Percentiles rank a stretch among this genome's conserved stretches.
These are phyloP conservation scores for Lasiosphaeris hirsuta DNA, from an alignment of 495 filamentous ascomycete genomes.

Conservation along the genomic window DNA sequence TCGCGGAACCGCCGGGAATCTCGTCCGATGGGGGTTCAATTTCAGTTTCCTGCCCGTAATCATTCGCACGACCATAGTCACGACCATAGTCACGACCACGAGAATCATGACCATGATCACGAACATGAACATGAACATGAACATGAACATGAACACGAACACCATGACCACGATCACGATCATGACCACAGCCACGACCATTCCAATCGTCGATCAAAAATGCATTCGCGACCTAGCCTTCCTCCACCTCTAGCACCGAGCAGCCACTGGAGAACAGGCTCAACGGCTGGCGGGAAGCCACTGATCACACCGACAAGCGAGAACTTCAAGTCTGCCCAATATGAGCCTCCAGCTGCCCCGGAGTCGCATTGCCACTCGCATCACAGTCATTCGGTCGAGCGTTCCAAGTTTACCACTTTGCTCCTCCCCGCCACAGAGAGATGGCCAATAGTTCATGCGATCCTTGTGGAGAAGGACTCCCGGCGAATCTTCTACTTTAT, in stretches of 20 bases:
- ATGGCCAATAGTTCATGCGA: slow-evolving; percentile 76
- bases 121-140: slow-evolving; percentile 39
- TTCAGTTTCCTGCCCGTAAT: too few species aligned
- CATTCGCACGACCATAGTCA: slow-evolving; percentile 26
- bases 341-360: slow-evolving; percentile 24
- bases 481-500: slow-evolving; percentile 97
- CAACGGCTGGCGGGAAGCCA: slow-evolving; percentile 30
- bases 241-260: slow-evolving; percentile 28
- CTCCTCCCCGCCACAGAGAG: slow-evolving; percentile 61
- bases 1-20: slow-evolving; percentile 22
- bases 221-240: slow-evolving; percentile 33
- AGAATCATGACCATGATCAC: slow-evolving; percentile 29
- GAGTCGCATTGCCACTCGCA: slow-evolving; percentile 21
- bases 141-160: slow-evolving; percentile 27
- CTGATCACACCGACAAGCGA: slow-evolving; percentile 27
- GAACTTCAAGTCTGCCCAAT: slow-evolving; percentile 26
- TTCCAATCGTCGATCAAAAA: slow-evolving; percentile 30
- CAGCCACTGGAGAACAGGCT: slow-evolving; percentile 29
- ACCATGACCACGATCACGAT: slow-evolving; percentile 33
- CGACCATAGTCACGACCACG: slow-evolving; percentile 21
- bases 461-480: slow-evolving; percentile 89
- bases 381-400: slow-evolving; percentile 30
- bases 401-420: slow-evolving; percentile 61
- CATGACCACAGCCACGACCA: slow-evolving; percentile 31
- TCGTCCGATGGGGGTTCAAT: slow-evolving; percentile 16